Base-by-base conservation (phyloP, 495 filamentous ascomycete species). In the Hapsidospora chrysogenum region DNA sequence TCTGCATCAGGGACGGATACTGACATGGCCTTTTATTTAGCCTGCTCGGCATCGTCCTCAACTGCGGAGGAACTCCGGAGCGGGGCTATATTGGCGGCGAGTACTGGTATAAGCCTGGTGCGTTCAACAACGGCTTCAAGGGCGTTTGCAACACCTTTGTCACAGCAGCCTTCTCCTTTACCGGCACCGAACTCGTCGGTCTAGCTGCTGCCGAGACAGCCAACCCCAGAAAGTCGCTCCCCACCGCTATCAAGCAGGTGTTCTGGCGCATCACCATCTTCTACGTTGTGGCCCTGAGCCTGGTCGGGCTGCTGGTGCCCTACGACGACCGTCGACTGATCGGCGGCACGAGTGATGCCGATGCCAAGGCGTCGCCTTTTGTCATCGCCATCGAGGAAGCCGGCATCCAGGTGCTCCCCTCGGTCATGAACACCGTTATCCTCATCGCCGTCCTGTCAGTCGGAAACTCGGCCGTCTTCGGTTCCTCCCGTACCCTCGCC, bases 191-290 rank as follows among this genome's bases (percentile, higher is more conserved):
- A 50, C 60, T 95, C n/a, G 85, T 94, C 35, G 87, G 85, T 36
- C 68, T 94, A 22, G 84, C 85, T 18, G 84, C 84, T 26, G 85
- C 85, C 26, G 85, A 94, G 49, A 85, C 83, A 2, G 73, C 70
- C 3, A 92, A 92, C 50, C 85, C 85, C 8, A 73, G 83, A 40
- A 92, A 87, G 47, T 79, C 79, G 10, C 68, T 94, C 4, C 85
- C 85, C 0, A 80, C 76, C 0, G 85, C 85, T 29, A 72, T 86
- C 47, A 92, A 92, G 52, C 85, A 94, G 54, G 85, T 94, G 23
- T 94, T 94, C 57, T 94, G 85, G 85, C 78, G 85, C 49, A 94
- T 94, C 53, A 73, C 74, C 11, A 66, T 94, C 42, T 87, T 92
- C 56, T 92, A 92, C 54, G 58, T 87, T 19, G 72, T 84, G 34